Evolutionary conservation across 768 basidiomycete species (phyloP).

Genomic region (Russula compacta): DNA sequence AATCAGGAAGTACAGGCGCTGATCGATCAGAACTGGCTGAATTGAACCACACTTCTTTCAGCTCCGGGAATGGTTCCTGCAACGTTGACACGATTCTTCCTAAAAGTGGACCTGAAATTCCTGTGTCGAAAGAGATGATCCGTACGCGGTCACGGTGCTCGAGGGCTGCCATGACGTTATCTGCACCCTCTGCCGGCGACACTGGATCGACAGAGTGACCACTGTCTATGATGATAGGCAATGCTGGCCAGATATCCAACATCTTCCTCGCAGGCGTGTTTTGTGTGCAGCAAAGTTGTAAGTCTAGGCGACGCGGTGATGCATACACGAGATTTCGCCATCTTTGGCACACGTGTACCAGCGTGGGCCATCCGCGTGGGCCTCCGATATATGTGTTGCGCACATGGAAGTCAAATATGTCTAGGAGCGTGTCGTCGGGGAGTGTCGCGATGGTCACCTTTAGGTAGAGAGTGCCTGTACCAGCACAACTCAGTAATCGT

Average conservation of each 20-base stretch:
- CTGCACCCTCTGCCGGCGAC: too few species aligned
- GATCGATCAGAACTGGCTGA: too few species aligned
- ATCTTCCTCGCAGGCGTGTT: background rate
- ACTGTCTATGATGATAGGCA: background rate
- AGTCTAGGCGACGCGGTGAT: background rate
- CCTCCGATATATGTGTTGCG: background rate
- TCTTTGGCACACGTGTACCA: background rate
- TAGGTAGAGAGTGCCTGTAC: background rate
- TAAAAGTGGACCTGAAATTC: background rate
- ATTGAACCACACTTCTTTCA: background rate
- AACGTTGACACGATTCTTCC: background rate
- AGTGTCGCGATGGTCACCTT: background rate
- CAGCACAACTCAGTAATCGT: background rate
- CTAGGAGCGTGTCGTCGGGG: background rate
- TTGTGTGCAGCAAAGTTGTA: background rate
- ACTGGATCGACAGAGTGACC: background rate
- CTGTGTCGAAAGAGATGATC: background rate
- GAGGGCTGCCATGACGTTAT: background rate
- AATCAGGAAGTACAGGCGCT: background rate
- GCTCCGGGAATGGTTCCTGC: background rate
- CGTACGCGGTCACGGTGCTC: background rate
- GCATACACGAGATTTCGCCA: background rate
- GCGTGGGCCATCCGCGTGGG: background rate
- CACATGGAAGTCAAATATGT: background rate
- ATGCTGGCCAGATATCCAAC: background rate